Evolutionary conservation across 306 rosid species (phyloP).

Genomic region (Cucumis cinereus): DNA sequence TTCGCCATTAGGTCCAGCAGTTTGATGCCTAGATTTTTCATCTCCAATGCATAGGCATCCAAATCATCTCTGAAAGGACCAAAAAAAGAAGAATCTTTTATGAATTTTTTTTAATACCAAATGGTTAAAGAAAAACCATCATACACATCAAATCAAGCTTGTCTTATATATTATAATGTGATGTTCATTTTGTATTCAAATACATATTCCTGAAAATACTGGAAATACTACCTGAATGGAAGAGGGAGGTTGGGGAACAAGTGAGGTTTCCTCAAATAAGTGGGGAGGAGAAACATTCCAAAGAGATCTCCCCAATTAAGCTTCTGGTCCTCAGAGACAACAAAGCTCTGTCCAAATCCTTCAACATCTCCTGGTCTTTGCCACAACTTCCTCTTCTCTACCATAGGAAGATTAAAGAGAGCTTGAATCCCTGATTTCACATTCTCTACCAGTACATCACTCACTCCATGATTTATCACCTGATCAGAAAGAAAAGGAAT

Average conservation of each 20-base stretch:
- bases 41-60: slow-evolving; percentile 12
- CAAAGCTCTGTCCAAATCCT: slow-evolving; percentile 37
- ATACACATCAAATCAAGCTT: neutral
- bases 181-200: too few species aligned
- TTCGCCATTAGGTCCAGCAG: slow-evolving; percentile 9
- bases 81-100: too few species aligned
- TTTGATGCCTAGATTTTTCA: slow-evolving; percentile 9
- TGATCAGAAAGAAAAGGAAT: neutral
- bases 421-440: slow-evolving; percentile 18
- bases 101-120: too few species aligned
- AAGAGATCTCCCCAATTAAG: slow-evolving; percentile 36
- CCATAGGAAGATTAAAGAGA: slow-evolving; percentile 26
- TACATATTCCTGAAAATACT: neutral
- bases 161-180: too few species aligned
- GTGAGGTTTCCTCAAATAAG: slow-evolving; percentile 26
- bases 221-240: slow-evolving; percentile 14
- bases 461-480: slow-evolving; percentile 30
- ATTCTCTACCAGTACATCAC: slow-evolving; percentile 19
- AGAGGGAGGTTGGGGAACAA: slow-evolving; percentile 24
- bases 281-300: slow-evolving; percentile 11
- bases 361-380: slow-evolving; percentile 21
- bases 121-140: neutral
- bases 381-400: slow-evolving; percentile 24
- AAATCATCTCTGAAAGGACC: slow-evolving; percentile 11
- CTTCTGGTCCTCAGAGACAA: slow-evolving; percentile 35